Percentiles rank a stretch among this genome's conserved stretches.
Evolutionary conservation across 2,329 filamentous ascomycete species (phyloP).

Genomic region (Gremmenia infestans): DNA sequence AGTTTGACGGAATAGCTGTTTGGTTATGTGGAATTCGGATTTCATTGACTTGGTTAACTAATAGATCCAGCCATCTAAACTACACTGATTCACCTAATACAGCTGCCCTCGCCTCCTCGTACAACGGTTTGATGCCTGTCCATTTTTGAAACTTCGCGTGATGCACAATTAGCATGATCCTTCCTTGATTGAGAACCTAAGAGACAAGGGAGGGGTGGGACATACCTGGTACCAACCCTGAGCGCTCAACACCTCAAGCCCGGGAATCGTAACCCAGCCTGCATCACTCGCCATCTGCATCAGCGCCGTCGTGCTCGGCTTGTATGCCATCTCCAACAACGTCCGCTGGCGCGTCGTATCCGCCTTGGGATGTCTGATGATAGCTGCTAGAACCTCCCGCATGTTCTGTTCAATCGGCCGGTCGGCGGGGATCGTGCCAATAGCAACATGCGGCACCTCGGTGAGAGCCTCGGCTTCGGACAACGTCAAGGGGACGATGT

Average conservation of each 20-base stretch:
- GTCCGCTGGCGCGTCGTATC: constrained; percentile 43
- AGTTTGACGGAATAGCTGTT: no score
- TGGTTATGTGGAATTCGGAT: no score
- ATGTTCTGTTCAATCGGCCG: constrained; percentile 71
- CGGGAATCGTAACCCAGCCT: constrained; percentile 80
- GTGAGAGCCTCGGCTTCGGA: constrained; percentile 46
- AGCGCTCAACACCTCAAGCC: constrained; percentile 81
- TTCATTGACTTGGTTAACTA: no score
- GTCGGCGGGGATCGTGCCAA: constrained; percentile 89
- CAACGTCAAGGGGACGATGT: constrained; percentile 58
- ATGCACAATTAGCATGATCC: constrained; percentile 24
- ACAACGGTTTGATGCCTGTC: constrained; percentile 75
- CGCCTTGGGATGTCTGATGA: constrained; percentile 41
- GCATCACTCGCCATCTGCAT: constrained; percentile 77
- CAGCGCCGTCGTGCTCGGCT: constrained; percentile 74
- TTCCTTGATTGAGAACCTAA: not conserved
- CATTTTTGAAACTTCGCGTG: constrained; percentile 55
- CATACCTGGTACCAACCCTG: constrained; percentile 85
- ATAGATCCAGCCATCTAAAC: no score
- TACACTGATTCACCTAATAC: constrained; percentile 37
- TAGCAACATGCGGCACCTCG: constrained; percentile 62
- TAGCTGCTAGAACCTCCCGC: constrained; percentile 54
- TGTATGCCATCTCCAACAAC: constrained; percentile 94
- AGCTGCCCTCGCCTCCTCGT: constrained; percentile 60
- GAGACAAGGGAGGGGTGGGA: constrained; percentile 11